These are phyloP conservation scores for Triticum urartu DNA, from an alignment of 176 grass and related monocot species.

Conservation along the genomic window DNA sequence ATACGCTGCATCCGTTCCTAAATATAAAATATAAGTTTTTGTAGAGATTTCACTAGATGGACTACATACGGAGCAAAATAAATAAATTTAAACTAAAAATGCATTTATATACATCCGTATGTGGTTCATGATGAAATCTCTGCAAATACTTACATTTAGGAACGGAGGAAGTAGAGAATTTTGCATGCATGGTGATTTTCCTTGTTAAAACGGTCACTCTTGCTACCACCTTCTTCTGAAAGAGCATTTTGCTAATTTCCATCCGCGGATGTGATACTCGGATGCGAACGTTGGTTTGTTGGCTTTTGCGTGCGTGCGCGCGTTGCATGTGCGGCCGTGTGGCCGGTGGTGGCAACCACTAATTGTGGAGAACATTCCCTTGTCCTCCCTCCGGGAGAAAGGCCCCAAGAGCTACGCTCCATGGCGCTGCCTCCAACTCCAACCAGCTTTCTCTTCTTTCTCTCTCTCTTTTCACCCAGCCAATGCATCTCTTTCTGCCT, in stretches of 20 bases:
- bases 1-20: too few relatives aligned
- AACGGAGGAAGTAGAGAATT: too few relatives aligned
- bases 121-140: too few relatives aligned
- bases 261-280: background rate
- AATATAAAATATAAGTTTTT: too few relatives aligned
- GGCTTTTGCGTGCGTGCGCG: too few relatives aligned
- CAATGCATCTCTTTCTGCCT: background rate
- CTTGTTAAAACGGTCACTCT: background rate
- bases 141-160: too few relatives aligned
- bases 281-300: too few relatives aligned
- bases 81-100: too few relatives aligned
- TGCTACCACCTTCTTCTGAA: background rate
- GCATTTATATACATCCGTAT: too few relatives aligned
- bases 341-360: conserved; percentile 12
- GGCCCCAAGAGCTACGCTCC: conserved; percentile 35
- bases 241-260: background rate
- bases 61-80: too few relatives aligned
- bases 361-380: conserved; percentile 54
- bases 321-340: too few relatives aligned
- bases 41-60: too few relatives aligned
- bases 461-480: conserved; percentile 10
- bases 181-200: background rate
- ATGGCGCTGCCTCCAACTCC: conserved; percentile 35
- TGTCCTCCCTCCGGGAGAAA: conserved; percentile 33
- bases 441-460: background rate